Conservation (phyloP, 2,329 filamentous ascomycete genomes). For the Penicillium janthinellum region DNA sequence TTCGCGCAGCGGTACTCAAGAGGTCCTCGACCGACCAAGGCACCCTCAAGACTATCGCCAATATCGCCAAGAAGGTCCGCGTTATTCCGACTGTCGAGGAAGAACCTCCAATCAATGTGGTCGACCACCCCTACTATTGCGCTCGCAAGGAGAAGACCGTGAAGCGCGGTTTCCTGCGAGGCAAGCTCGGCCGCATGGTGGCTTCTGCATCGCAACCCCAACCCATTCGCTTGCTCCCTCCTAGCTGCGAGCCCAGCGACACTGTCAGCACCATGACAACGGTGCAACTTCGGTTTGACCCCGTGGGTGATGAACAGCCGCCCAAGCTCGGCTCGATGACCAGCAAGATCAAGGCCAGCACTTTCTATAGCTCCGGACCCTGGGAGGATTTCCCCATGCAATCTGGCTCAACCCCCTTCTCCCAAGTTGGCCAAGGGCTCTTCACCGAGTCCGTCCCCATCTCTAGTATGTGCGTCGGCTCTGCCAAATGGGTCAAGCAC, state of each 20-base stretch:
- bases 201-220: slow-evolving; percentile 62
- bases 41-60: slow-evolving; percentile 48
- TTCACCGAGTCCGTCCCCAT: slow-evolving; percentile 57
- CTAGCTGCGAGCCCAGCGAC: slow-evolving; percentile 36
- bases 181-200: slow-evolving; percentile 60
- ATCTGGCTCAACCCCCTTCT: slow-evolving; percentile 41
- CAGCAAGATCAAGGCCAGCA: slow-evolving; percentile 60
- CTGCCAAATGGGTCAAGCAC: slow-evolving; percentile 60
- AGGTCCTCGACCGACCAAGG: slow-evolving; percentile 39
- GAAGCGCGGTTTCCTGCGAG: slow-evolving; percentile 60
- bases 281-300: slow-evolving; percentile 63
- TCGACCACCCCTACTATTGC: slow-evolving; percentile 53
- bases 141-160: slow-evolving; percentile 61
- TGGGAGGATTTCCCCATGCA: slow-evolving; percentile 54
- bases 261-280: slow-evolving; percentile 58
- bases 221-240: slow-evolving; percentile 54
- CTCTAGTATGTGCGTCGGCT: slow-evolving; percentile 58
- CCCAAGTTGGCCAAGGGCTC: slow-evolving; percentile 50
- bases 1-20: slow-evolving; percentile 53
- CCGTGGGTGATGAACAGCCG: slow-evolving; percentile 53
- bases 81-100: slow-evolving; percentile 62
- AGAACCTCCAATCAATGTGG: slow-evolving; percentile 58
- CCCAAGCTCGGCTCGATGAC: slow-evolving; percentile 56
- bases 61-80: slow-evolving; percentile 58
- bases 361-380: slow-evolving; percentile 58